Evolutionary conservation across 164 flowering plant species (phyloP), one percentile per base, ranked within the genome.

Genomic region (Magnolia kwangsiensis): DNA sequence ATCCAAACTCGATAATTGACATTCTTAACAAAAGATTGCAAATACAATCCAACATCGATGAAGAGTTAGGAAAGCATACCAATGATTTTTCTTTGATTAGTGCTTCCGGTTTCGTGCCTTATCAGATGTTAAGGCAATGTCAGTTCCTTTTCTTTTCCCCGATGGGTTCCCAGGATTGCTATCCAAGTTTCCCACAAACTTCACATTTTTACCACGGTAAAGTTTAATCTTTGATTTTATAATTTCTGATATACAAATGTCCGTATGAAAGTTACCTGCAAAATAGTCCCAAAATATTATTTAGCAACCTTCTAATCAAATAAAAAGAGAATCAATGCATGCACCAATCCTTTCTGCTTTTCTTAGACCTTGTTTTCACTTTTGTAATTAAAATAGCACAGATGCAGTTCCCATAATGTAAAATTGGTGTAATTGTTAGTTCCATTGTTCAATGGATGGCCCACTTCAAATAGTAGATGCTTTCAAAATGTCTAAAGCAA

Each of bases 171-270:
- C 69, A 61, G 45, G 11, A 75, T 19, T 51, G 24, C 27, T 69
- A n/a, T 63, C 24, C 24, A 23, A 66, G 13, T 19, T 63, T 9
- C 19, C 74, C 61, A 51, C 72, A 9, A 27, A n/a, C 13, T 64
- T 29, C 74, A 13, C 27, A 55, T 63, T 1, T 14, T 50, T 55
- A 45, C 51, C 49, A 31, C 74, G 51, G 65, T 71, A 84, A 8
- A 83, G 72, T 81, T 75, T 23, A 23, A 8, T 7, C 79, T 88
- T 88, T 14, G 89, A 83, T 69, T 78, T 82, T 19, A 88, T 87
- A 29, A 85, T 84, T 72, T 81, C 77, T 21, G 72, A 78, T 37
- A 88, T 83, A 61, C 50, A 7, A 13, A 63, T 83, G 24, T 67
- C 80, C 1, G 68, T 77, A 18, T n/a, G 68, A 63, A 85, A 72